phyloP scores from a whole-genome alignment of 1,284 basidiomycete genomes.

The Sanguinoderma infundibulare region DNA sequence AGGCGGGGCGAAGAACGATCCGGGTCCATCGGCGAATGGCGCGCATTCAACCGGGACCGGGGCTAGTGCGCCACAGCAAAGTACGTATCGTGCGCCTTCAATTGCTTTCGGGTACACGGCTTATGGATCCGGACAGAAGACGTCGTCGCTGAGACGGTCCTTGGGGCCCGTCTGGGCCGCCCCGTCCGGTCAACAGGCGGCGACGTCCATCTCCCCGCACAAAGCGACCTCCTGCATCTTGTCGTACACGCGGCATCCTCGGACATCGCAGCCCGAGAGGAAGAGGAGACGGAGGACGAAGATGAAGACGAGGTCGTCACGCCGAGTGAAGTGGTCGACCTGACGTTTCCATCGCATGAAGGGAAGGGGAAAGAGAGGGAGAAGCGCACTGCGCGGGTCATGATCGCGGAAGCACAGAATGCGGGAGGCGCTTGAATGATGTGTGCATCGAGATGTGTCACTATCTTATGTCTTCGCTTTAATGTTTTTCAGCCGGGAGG shows the following conservation, averaged over 20 bases:
- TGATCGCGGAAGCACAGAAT: background rate
- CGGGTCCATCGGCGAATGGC: background rate
- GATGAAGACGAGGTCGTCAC: conserved; percentile 14
- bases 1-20: background rate
- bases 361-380: background rate
- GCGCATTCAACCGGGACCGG: no score
- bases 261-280: background rate
- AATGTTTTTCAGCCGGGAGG: background rate
- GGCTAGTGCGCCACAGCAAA: background rate
- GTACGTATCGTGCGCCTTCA: background rate
- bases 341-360: background rate
- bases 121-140: background rate
- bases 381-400: background rate
- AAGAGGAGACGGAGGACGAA: conserved; percentile 12
- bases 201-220: background rate
- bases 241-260: background rate
- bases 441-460: background rate
- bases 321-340: background rate
- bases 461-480: background rate
- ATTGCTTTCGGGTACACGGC: no score
- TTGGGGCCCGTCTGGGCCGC: background rate
- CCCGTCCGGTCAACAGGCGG: background rate
- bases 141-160: background rate
- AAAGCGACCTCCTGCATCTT: background rate
- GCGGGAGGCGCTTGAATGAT: background rate